These are phyloP conservation scores for Arachnomyces sp. DNA, from an alignment of 2,329 filamentous ascomycete genomes.

Conservation along the genomic window DNA sequence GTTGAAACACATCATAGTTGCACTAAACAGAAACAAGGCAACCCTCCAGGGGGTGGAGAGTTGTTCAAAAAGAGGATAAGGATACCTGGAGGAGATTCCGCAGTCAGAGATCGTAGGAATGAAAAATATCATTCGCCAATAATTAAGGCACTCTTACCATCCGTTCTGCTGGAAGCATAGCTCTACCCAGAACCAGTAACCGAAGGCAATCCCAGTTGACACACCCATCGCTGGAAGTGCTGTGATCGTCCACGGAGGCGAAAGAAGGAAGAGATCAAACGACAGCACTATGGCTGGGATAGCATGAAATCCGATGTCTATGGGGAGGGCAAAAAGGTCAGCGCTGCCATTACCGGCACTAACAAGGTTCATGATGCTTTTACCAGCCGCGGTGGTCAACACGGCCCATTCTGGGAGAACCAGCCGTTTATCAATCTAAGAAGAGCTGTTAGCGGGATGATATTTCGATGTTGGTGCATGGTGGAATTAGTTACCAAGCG, in stretches of 20 bases:
- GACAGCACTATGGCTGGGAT: conserved; percentile 48
- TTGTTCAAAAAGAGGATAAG: conserved; percentile 74
- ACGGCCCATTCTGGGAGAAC: conserved; percentile 42
- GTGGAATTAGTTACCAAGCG: conserved; percentile 34
- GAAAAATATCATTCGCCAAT: conserved; percentile 34
- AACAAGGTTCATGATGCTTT: too few relatives aligned
- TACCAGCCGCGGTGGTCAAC: conserved; percentile 31
- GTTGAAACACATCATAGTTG: conserved; percentile 62
- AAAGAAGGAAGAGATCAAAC: conserved; percentile 50
- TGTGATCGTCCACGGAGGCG: conserved; percentile 54
- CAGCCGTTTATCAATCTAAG: conserved; percentile 38
- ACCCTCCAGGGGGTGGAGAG: conserved; percentile 59
- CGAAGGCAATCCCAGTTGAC: conserved; percentile 46
- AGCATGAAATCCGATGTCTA: conserved; percentile 43
- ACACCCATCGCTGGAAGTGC: conserved; percentile 44
- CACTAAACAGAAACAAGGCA: conserved; percentile 62
- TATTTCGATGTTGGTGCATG: not conserved
- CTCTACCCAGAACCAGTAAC: conserved; percentile 60
- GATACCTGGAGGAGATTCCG: conserved; percentile 53
- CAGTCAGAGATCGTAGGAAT: not conserved
- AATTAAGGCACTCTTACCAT: conserved; percentile 42
- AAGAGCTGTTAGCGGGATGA: not conserved
- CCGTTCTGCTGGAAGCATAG: conserved; percentile 52
- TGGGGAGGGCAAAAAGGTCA: not conserved
- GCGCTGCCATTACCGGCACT: too few relatives aligned